Base-by-base conservation (phyloP, 352 stramenopile genomes). In the Aphanomyces stellatus region DNA sequence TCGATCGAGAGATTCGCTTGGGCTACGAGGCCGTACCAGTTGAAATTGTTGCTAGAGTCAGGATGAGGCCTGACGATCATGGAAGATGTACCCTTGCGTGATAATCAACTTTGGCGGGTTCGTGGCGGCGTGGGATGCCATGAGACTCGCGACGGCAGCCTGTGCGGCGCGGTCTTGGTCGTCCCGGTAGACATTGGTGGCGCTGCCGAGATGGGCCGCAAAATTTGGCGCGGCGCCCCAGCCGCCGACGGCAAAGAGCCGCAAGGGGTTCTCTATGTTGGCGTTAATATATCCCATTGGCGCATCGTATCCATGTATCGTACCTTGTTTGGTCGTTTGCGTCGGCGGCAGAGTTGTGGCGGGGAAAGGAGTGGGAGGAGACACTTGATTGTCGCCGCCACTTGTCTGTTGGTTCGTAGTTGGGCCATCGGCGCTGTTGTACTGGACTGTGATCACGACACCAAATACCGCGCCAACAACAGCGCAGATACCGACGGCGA, bases 51-150 rank as follows among this genome's bases (percentile, higher is more conserved):
- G 8, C 31, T 62, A 24, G 22, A 30, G 24, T 62, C n/a, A 62
- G 19, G 31, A 62, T 62, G n/a, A n/a, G n/a, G n/a, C n/a, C n/a
- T n/a, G n/a, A n/a, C n/a, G n/a, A n/a, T n/a, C n/a, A n/a, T n/a
- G n/a, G n/a, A n/a, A n/a, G n/a, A n/a, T 19, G 22, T 62, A 62
- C 53, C 53, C 53, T 25, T 62, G 53, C 51, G 70, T 70, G 19
- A 80, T 34, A 28, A 80, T 70, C 28, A 77, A 70, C 30, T 61
- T 17, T 11, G 74, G 74, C 40, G 76, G 72, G 34, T 70, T 51
- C 19, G 49, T 69, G 8, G 19, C 46, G 24, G 74, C 68, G 22
- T 71, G 49, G 15, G 74, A 22, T 22, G 62, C 71, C 71, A 79
- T 79, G 51, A 76, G 62, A 51, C 71, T 70, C 59, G 55, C 57